phyloP scores from a whole-genome alignment of 2,329 filamentous ascomycete genomes.

The Xylariales sp. region DNA sequence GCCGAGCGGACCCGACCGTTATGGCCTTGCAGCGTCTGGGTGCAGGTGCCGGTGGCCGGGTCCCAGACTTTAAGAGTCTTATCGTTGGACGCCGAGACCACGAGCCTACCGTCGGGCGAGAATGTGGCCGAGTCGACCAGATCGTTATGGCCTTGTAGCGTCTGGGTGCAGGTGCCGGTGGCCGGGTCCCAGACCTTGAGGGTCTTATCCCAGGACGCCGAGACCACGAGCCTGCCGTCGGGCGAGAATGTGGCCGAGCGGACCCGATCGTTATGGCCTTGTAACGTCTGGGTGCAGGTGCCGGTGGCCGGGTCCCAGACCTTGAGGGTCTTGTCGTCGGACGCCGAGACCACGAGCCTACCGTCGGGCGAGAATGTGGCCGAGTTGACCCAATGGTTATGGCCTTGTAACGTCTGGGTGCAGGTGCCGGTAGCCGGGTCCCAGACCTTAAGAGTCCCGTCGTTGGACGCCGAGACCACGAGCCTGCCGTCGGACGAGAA shows the following conservation, averaged over 20 bases:
- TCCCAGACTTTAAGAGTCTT: not conserved
- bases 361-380: not conserved
- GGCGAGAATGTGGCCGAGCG: not conserved
- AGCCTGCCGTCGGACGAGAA: not conserved
- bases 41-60: not conserved
- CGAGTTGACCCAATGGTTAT: not conserved
- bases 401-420: not conserved
- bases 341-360: not conserved
- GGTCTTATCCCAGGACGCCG: not conserved
- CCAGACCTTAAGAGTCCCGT: not conserved
- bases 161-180: not conserved
- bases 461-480: not conserved
- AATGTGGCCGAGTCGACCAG: not conserved
- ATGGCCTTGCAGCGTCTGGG: not conserved
- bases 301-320: not conserved
- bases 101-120: not conserved
- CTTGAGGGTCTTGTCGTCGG: not conserved
- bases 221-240: not conserved
- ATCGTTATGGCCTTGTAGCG: not conserved
- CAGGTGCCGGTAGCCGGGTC: not conserved
- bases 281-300: not conserved
- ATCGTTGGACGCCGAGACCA: not conserved
- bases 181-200: not conserved
- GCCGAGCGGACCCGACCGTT: not conserved
- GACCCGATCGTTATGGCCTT: not conserved